phyloP scores from a whole-genome alignment of 768 basidiomycete species.

The Lentinula raphanica region DNA sequence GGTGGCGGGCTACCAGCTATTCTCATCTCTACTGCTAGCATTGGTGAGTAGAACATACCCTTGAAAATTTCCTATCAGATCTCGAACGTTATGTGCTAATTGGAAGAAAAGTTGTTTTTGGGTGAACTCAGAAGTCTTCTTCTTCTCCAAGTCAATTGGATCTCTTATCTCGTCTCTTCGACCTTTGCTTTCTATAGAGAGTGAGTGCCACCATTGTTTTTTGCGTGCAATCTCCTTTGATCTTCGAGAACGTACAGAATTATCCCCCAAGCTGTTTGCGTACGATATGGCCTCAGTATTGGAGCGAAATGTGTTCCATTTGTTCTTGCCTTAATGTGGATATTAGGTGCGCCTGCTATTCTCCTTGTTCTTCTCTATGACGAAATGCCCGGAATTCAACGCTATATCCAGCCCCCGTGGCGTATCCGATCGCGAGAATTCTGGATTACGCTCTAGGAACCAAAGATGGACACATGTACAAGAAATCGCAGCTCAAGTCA shows the following conservation, averaged over 20 bases:
- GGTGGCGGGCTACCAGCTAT: constrained; percentile 77
- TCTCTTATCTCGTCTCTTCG: not conserved
- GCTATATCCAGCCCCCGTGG: constrained; percentile 57
- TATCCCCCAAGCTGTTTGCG: constrained; percentile 73
- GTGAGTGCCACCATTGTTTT: constrained; percentile 34
- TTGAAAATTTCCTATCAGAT: not conserved
- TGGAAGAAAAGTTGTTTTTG: constrained; percentile 61
- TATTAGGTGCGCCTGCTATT: constrained; percentile 19
- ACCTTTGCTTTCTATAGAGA: constrained; percentile 56
- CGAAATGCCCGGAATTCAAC: constrained; percentile 36
- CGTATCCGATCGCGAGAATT: constrained; percentile 76
- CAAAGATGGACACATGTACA: constrained; percentile 69
- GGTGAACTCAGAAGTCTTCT: constrained; percentile 39
- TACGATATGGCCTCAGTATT: constrained; percentile 74
- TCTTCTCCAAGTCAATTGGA: not conserved
- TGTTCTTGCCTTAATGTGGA: constrained; percentile 68
- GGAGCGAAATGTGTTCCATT: constrained; percentile 76
- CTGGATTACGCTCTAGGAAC: constrained; percentile 79
- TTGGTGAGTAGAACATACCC: constrained; percentile 36
- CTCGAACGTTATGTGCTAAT: constrained; percentile 1
- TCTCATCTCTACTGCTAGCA: constrained; percentile 70
- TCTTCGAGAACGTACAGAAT: constrained; percentile 25
- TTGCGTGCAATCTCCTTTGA: constrained; percentile 19
- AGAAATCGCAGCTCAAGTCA: constrained; percentile 73
- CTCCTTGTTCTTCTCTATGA: not conserved